Evolutionary conservation across 2,329 filamentous ascomycete species (phyloP).

Genomic region (Trichoderma sp.): DNA sequence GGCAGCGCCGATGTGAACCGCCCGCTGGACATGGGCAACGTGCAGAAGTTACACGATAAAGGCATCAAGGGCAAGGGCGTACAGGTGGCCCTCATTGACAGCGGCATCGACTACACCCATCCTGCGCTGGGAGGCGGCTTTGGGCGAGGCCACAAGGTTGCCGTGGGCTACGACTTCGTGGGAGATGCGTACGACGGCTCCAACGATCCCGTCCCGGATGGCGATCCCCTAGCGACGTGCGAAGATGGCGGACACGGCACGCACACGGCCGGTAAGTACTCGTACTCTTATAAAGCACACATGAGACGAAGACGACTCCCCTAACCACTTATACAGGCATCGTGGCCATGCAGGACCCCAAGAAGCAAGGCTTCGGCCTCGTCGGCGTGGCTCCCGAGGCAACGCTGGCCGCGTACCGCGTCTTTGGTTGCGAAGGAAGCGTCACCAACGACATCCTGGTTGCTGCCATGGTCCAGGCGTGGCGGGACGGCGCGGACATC

Average conservation of each 20-base stretch:
- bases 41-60: slow-evolving; percentile 28
- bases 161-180: slow-evolving; percentile 35
- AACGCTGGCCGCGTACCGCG: slow-evolving; percentile 54
- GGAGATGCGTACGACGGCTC: slow-evolving; percentile 32
- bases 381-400: slow-evolving; percentile 55
- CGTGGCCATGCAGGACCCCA: slow-evolving; percentile 37
- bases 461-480: slow-evolving; percentile 56
- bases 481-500: slow-evolving; percentile 49
- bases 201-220: slow-evolving; percentile 30
- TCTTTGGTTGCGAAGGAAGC: slow-evolving; percentile 53
- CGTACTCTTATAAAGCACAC: neutral
- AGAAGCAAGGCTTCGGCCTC: slow-evolving; percentile 47
- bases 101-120: slow-evolving; percentile 58
- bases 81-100: slow-evolving; percentile 29
- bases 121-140: slow-evolving; percentile 63
- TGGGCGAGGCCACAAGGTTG: slow-evolving; percentile 50
- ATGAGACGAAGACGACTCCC: neutral
- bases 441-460: slow-evolving; percentile 56
- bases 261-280: slow-evolving; percentile 28
- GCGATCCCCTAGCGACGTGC: slow-evolving; percentile 32
- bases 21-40: slow-evolving; percentile 27
- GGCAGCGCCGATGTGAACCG: slow-evolving; percentile 4
- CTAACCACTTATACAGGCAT: slow-evolving; percentile 33
- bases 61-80: slow-evolving; percentile 30
- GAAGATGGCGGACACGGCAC: slow-evolving; percentile 32